These are phyloP conservation scores for Melaleuca alternifolia DNA, from an alignment of 345 rosid species.

Conservation along the genomic window DNA sequence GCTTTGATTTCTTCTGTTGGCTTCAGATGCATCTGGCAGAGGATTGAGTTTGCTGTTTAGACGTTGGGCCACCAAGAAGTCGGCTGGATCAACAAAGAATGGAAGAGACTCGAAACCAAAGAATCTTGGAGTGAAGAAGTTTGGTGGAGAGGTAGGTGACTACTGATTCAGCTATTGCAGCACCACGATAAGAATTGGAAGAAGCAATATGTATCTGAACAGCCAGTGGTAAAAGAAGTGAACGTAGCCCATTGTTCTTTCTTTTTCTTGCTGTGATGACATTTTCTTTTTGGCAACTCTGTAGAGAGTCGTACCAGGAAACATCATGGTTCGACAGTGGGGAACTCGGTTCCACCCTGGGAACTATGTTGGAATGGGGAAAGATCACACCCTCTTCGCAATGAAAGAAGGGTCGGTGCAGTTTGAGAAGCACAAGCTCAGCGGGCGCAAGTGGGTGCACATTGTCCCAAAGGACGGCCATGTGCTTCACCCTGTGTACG, in stretches of 20 bases:
- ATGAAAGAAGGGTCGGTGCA: slow-evolving; percentile 38
- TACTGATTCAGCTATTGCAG: not conserved
- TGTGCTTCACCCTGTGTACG: slow-evolving; percentile 60
- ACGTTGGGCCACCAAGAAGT: slow-evolving; percentile 85
- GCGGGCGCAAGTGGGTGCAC: slow-evolving; percentile 37
- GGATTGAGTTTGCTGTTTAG: slow-evolving; percentile 60
- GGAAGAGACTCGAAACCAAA: slow-evolving; percentile 80
- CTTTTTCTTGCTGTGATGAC: not conserved
- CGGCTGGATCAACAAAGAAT: slow-evolving; percentile 85
- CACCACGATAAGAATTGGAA: not conserved
- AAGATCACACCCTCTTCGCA: slow-evolving; percentile 30
- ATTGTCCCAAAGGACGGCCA: slow-evolving; percentile 40
- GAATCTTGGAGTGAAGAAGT: slow-evolving; percentile 90
- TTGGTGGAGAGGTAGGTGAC: slow-evolving; percentile 67
- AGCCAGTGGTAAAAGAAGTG: not conserved
- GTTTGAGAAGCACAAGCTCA: slow-evolving; percentile 61
- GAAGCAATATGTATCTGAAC: not conserved
- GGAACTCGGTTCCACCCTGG: slow-evolving; percentile 88
- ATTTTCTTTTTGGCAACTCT: not conserved
- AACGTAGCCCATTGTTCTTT: not conserved
- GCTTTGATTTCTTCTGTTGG: not conserved
- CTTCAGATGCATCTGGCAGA: slow-evolving; percentile 39
- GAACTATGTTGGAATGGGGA: slow-evolving; percentile 55
- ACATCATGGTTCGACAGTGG: slow-evolving; percentile 68
- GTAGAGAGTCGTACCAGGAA: slow-evolving; percentile 83